A percentile compares a stretch with the other conserved stretches of the same genome.
These are phyloP conservation scores for Fusarium sp. DNA, from an alignment of 2,329 filamentous ascomycete genomes.

Conservation along the genomic window DNA sequence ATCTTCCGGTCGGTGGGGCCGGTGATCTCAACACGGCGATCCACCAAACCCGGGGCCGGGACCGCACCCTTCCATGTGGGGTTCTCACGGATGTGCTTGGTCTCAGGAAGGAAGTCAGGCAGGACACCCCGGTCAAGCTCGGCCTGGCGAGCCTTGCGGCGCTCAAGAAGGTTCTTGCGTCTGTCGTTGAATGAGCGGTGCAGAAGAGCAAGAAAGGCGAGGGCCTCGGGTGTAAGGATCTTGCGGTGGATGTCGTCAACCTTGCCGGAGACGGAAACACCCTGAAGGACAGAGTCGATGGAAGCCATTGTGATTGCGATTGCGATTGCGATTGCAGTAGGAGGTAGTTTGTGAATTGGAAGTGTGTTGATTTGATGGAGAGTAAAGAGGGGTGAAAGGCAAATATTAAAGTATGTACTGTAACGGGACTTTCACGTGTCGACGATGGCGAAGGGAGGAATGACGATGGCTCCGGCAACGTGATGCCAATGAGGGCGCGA, in stretches of 20 bases:
- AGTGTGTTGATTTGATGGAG: slow-evolving; percentile 17
- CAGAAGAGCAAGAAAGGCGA: slow-evolving; percentile 92
- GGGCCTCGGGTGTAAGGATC: slow-evolving; percentile 91
- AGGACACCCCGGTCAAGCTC: slow-evolving; percentile 92
- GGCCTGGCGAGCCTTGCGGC: slow-evolving; percentile 87
- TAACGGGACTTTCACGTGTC: slow-evolving; percentile 54
- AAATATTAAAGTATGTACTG: slow-evolving; percentile 20
- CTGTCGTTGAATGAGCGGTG: slow-evolving; percentile 94
- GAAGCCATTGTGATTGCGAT: slow-evolving; percentile 71
- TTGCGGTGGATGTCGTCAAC: slow-evolving; percentile 86
- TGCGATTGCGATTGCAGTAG: slow-evolving; percentile 30
- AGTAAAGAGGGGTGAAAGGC: slow-evolving; percentile 17
- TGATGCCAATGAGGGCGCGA: slow-evolving; percentile 24
- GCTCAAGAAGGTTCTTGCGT: slow-evolving; percentile 89
- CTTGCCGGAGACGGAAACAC: slow-evolving; percentile 87
- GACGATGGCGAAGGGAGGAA: slow-evolving; percentile 31
- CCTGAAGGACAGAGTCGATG: slow-evolving; percentile 84
- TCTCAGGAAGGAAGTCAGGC: slow-evolving; percentile 96
- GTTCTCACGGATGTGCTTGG: slow-evolving; percentile 94
- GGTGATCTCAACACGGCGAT: slow-evolving; percentile 96
- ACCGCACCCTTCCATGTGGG: slow-evolving; percentile 93
- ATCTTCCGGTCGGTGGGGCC: slow-evolving; percentile 98
- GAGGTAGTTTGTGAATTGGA: slow-evolving; percentile 6
- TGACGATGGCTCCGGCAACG: slow-evolving; percentile 33
- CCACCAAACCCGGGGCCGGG: slow-evolving; percentile 91